Percentiles rank a stretch among this genome's conserved stretches.
These are phyloP conservation scores for Epichloe bromicola DNA, from an alignment of 2,329 filamentous ascomycete species.

Conservation along the genomic window DNA sequence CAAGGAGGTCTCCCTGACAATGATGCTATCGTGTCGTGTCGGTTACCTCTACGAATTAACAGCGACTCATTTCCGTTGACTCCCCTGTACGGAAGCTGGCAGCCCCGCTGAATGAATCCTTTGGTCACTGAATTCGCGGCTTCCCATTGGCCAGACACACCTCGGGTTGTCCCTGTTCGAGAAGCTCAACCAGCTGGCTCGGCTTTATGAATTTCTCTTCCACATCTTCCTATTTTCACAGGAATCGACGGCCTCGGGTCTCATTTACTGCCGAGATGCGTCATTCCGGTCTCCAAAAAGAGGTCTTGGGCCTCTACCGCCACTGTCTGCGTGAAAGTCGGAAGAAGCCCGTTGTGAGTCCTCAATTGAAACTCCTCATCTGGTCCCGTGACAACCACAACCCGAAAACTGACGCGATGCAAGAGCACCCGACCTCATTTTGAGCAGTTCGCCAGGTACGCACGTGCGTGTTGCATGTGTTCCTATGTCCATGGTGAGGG, in stretches of 20 bases:
- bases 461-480: conserved; percentile 1
- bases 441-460: conserved; percentile 48
- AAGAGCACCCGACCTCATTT: conserved; percentile 35
- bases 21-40: too few species aligned
- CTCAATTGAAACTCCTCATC: not conserved
- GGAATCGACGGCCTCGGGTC: not conserved
- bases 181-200: too few species aligned
- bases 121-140: too few species aligned
- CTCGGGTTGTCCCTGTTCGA: not conserved
- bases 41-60: too few species aligned
- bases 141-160: not conserved
- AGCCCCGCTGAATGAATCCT: too few species aligned
- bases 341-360: conserved; percentile 59
- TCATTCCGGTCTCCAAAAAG: conserved; percentile 6
- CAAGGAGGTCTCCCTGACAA: too few species aligned
- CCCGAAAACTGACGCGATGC: not conserved
- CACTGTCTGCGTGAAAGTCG: conserved; percentile 70
- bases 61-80: too few species aligned
- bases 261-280: conserved; percentile 10
- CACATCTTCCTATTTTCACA: not conserved
- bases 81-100: too few species aligned
- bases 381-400: not conserved
- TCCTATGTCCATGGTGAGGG: not conserved
- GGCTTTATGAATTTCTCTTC: not conserved
- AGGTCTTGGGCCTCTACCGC: conserved; percentile 48